Conservation (phyloP, 805 yeast species). For the Cyberlindnera euphorbiiphila region DNA sequence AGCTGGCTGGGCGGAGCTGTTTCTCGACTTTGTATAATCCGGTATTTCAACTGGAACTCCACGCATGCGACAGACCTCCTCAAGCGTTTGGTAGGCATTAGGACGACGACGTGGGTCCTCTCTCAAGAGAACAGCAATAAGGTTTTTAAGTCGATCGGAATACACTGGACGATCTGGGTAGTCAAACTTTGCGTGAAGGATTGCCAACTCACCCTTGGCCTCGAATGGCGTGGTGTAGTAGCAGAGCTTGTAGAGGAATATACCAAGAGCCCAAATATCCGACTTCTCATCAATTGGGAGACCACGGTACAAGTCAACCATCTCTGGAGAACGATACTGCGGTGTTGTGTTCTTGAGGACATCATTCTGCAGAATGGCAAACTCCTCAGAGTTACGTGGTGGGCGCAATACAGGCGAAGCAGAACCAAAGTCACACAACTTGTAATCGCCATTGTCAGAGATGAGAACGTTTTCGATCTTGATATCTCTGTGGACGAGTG, state of each 20-base stretch:
- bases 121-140: conserved; percentile 56
- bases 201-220: conserved; percentile 57
- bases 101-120: conserved; percentile 73
- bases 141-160: conserved; percentile 57
- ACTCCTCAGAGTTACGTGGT: conserved; percentile 59
- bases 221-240: conserved; percentile 85
- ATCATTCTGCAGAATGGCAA: conserved; percentile 58
- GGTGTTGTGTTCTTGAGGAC: conserved; percentile 79
- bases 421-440: conserved; percentile 81
- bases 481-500: conserved; percentile 74
- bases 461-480: conserved; percentile 78
- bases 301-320: conserved; percentile 68
- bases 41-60: conserved; percentile 41
- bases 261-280: conserved; percentile 84
- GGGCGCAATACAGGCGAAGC: conserved; percentile 63
- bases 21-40: conserved; percentile 34
- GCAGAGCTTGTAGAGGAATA: conserved; percentile 71
- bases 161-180: conserved; percentile 55
- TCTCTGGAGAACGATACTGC: conserved; percentile 81
- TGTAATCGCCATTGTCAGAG: conserved; percentile 53
- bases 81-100: conserved; percentile 64
- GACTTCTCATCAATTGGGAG: conserved; percentile 77
- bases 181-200: conserved; percentile 50
- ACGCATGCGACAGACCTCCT: conserved; percentile 62
- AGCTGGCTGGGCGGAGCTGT: conserved; percentile 13